Evolutionary conservation across 108 stramenopile species (phyloP), one percentile per base, ranked within the genome.

Genomic region (Nitzschia sp.): DNA sequence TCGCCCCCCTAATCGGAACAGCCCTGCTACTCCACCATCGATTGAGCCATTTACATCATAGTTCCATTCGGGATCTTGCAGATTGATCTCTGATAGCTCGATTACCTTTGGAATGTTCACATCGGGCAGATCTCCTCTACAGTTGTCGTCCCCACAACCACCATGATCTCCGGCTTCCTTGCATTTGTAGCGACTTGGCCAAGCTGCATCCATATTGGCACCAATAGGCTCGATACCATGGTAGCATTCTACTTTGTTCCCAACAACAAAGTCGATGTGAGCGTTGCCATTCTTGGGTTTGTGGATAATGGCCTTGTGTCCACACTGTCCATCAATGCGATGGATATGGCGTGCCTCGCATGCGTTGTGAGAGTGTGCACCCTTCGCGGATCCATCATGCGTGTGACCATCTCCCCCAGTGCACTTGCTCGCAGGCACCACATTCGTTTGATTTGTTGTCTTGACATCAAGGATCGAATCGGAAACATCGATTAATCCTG

Each of bases 181-280:
- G 53, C 82, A 83, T 15, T 55, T 76, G 62, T 72, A 83, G 37
- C 67, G 63, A 43, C 72, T 74, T 0, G 81, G 86, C 86, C 86
- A 87, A 6, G 64, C 37, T 8, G 81, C 39, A n/a, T 63, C 58
- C 17, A 69, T 8, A 21, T 51, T 78, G 11, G 57, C 65, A 20
- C 55, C 53, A 19, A 76, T 25, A 10, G 75, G 63, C 14, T 74
- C 76, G 15, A 74, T 61, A 14, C 71, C 76, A 21, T 66, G 53
- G 60, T 83, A 87, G 54, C 86, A 87, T 63, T 87, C 86, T 15
- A 87, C 72, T 63, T 71, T 81, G 29, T 82, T 72, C n/a, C 77
- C 78, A 9, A 87, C 81, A 6, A 87, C 77, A 61, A 87, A 87
- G 59, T 87, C 86, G 60, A 87, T 80, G 71, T 87, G 86, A 7